A percentile compares a stretch with the other conserved stretches of the same genome.
Conservation (phyloP, 75 land plant species). For the Pinus albicaulis region DNA sequence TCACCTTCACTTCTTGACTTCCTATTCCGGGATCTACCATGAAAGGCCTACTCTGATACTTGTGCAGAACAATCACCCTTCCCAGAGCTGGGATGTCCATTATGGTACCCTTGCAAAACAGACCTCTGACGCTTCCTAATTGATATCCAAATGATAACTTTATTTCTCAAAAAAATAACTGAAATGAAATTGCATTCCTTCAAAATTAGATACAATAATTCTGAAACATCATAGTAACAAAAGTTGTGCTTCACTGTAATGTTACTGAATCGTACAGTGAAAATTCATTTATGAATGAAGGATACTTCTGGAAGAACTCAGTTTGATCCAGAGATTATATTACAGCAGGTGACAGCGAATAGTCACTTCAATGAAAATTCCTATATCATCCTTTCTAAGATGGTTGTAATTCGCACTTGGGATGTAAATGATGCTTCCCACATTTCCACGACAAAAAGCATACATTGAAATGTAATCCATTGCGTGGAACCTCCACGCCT, state of each 20-base stretch:
- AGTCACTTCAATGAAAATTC: neutral
- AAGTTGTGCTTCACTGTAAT: neutral
- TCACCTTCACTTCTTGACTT: neutral
- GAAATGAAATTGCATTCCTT: too few relatives aligned
- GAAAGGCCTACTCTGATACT: neutral
- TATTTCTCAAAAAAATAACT: neutral
- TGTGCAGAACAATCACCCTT: neutral
- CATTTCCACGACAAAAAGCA: neutral
- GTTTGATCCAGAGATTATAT: neutral
- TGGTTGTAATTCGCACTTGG: neutral
- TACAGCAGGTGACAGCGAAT: neutral
- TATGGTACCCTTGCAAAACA: neutral
- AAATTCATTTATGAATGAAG: neutral
- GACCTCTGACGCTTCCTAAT: neutral
- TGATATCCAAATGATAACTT: neutral
- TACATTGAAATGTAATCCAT: neutral
- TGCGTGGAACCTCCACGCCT: neutral
- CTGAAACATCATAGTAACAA: neutral
- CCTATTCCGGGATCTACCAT: neutral
- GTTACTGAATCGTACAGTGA: neutral
- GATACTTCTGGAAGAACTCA: neutral
- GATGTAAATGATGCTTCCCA: neutral
- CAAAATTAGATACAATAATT: neutral
- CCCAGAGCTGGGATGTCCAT: neutral
- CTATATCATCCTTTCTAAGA: neutral